Percentiles rank a stretch among this genome's conserved stretches.
phyloP scores from a whole-genome alignment of 1,139 yeast species.

The Arxiozyma slooffiae region DNA sequence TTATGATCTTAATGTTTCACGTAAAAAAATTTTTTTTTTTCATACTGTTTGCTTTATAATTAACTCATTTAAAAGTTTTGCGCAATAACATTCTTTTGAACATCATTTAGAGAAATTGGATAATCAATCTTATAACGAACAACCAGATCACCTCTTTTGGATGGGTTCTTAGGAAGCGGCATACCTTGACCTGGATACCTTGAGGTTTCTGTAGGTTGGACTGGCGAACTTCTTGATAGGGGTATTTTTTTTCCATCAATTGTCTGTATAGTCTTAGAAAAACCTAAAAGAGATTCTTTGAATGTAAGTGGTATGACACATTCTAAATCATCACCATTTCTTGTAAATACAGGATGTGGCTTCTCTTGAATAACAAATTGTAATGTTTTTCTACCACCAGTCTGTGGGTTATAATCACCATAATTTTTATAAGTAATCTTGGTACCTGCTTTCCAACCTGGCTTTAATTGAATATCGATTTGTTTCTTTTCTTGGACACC shows the following conservation, averaged over 20 bases:
- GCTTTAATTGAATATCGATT: slow-evolving; percentile 66
- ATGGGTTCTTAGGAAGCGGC: slow-evolving; percentile 83
- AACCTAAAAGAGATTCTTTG: slow-evolving; percentile 85
- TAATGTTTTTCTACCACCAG: slow-evolving; percentile 83
- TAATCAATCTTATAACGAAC: slow-evolving; percentile 72
- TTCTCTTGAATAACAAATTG: slow-evolving; percentile 83
- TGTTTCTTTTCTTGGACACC: slow-evolving; percentile 70
- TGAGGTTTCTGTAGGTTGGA: slow-evolving; percentile 67
- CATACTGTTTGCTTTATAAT: background rate
- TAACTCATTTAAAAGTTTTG: slow-evolving; percentile 30
- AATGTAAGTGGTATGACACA: slow-evolving; percentile 64
- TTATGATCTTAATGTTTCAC: background rate
- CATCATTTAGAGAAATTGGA: slow-evolving; percentile 64
- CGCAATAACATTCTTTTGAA: slow-evolving; percentile 62
- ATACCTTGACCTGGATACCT: slow-evolving; percentile 91
- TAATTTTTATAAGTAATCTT: slow-evolving; percentile 80
- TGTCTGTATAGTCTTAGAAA: slow-evolving; percentile 66
- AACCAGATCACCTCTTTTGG: slow-evolving; percentile 71
- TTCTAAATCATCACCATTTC: slow-evolving; percentile 78
- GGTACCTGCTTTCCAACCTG: slow-evolving; percentile 98
- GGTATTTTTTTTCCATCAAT: slow-evolving; percentile 83
- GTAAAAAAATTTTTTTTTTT: background rate
- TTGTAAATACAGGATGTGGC: slow-evolving; percentile 68
- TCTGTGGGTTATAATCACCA: slow-evolving; percentile 72
- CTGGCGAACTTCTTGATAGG: slow-evolving; percentile 65